Conservation (phyloP, 2,329 filamentous ascomycete species). For the Neurospora sp. region DNA sequence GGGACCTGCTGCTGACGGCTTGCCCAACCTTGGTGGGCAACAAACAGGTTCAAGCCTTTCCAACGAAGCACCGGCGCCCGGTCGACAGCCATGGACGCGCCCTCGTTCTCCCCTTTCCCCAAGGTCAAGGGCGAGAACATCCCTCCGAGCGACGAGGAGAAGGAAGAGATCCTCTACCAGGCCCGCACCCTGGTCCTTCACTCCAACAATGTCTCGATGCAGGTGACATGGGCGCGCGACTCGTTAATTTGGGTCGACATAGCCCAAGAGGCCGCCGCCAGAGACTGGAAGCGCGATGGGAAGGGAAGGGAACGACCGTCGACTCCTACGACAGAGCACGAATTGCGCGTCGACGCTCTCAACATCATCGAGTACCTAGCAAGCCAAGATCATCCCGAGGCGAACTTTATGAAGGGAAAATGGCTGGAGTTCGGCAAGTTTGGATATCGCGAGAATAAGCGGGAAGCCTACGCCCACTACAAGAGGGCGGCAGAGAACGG, state of each 20-base stretch:
- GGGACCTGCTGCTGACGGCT: conserved; percentile 10
- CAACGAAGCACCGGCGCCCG: conserved; percentile 28
- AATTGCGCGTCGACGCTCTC: conserved; percentile 77
- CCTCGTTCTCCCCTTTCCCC: conserved; percentile 87
- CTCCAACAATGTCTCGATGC: conserved; percentile 91
- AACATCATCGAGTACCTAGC: conserved; percentile 87
- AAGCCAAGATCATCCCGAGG: conserved; percentile 85
- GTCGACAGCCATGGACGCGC: conserved; percentile 43
- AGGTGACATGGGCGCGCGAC: conserved; percentile 93
- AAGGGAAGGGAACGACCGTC: conserved; percentile 48
- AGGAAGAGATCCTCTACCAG: conserved; percentile 80
- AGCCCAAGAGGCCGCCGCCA: conserved; percentile 63
- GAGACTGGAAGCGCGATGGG: conserved; percentile 40
- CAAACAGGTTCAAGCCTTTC: conserved; percentile 31
- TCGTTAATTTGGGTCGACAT: conserved; percentile 82
- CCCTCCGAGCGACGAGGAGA: conserved; percentile 86
- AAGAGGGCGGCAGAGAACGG: conserved; percentile 75
- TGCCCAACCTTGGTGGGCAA: conserved; percentile 2
- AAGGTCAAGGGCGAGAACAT: conserved; percentile 79
- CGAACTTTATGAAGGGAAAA: conserved; percentile 87
- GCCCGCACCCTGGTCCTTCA: conserved; percentile 76
- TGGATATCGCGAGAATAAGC: conserved; percentile 80
- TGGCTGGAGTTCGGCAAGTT: conserved; percentile 99
- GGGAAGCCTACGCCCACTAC: conserved; percentile 85
- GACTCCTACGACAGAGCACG: conserved; percentile 82